Evolutionary conservation across 2,329 filamentous ascomycete species (phyloP).

Genomic region (Sclerotinia nivalis): DNA sequence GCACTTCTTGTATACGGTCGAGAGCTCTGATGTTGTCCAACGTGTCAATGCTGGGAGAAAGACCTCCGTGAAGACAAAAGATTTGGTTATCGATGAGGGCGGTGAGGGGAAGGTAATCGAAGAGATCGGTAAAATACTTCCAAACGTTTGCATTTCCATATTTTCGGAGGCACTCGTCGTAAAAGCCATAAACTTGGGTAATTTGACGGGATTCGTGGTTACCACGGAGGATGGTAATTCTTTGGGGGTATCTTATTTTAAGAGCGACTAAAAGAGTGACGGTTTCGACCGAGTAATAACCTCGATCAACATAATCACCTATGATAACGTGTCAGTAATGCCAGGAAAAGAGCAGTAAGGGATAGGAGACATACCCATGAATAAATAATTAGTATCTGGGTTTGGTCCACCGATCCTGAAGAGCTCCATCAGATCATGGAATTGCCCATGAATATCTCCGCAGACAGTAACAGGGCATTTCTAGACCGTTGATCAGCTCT

Average conservation of each 20-base stretch:
- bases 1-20: constrained; percentile 96
- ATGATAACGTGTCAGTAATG: constrained; percentile 30
- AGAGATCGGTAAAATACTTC: constrained; percentile 99
- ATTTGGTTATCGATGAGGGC: constrained; percentile 99
- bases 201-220: constrained; percentile 99
- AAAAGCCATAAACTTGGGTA: constrained; percentile 98
- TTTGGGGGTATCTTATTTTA: constrained; percentile 96
- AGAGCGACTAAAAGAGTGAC: constrained; percentile 94
- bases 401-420: constrained; percentile 99
- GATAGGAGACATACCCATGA: constrained; percentile 73
- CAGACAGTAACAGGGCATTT: constrained; percentile 99
- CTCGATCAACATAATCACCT: constrained; percentile 98
- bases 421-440: constrained; percentile 98
- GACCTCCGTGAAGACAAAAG: constrained; percentile 95
- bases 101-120: constrained; percentile 96
- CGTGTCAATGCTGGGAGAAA: constrained; percentile 94
- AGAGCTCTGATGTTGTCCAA: constrained; percentile 93
- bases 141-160: constrained; percentile 99
- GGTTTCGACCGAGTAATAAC: constrained; percentile 98
- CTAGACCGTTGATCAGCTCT: constrained; percentile 47
- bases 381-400: constrained; percentile 98
- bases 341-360: constrained; percentile 1
- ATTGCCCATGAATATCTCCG: constrained; percentile 98
- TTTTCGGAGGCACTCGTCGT: constrained; percentile 97
- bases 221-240: constrained; percentile 96